These are phyloP conservation scores for Bjerkandera adusta DNA, from an alignment of 1,284 basidiomycete species.

Conservation along the genomic window DNA sequence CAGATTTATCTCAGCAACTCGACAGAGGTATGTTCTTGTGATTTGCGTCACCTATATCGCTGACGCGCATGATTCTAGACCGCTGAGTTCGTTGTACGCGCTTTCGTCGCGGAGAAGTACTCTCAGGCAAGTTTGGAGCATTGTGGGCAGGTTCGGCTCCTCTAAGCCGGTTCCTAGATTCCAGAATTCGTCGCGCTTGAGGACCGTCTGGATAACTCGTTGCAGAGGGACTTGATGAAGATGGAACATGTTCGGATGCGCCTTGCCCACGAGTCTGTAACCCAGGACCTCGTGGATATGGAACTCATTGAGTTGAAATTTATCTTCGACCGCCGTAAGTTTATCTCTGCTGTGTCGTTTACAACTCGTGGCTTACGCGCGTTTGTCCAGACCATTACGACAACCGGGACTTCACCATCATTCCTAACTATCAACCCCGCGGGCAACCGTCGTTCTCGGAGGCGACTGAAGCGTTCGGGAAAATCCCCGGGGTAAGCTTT, in stretches of 20 bases:
- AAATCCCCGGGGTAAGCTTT: constrained; percentile 56
- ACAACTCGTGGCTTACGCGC: constrained; percentile 11
- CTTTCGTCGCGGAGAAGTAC: constrained; percentile 76
- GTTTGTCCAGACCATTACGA: constrained; percentile 71
- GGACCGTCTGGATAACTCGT: constrained; percentile 73
- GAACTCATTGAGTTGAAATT: constrained; percentile 83
- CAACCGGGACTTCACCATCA: constrained; percentile 77
- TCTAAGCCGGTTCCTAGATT: constrained; percentile 43
- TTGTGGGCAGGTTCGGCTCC: neutral
- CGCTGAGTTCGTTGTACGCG: constrained; percentile 73
- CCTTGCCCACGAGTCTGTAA: constrained; percentile 68
- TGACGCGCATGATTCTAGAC: constrained; percentile 50
- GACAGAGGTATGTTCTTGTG: constrained; percentile 52
- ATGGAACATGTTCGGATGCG: constrained; percentile 82
- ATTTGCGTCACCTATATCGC: constrained; percentile 4
- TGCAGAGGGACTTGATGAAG: constrained; percentile 76
- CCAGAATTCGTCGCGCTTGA: constrained; percentile 80
- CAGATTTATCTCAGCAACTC: constrained; percentile 78
- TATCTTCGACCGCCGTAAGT: constrained; percentile 74
- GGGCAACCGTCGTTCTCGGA: constrained; percentile 49
- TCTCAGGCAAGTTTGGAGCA: constrained; percentile 60
- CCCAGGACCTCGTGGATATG: constrained; percentile 68
- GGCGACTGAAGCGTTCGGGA: constrained; percentile 66
- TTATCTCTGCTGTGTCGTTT: neutral
- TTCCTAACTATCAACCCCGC: constrained; percentile 76